Base-by-base conservation (phyloP, 1,139 yeast species). In the Pichia sp. region DNA sequence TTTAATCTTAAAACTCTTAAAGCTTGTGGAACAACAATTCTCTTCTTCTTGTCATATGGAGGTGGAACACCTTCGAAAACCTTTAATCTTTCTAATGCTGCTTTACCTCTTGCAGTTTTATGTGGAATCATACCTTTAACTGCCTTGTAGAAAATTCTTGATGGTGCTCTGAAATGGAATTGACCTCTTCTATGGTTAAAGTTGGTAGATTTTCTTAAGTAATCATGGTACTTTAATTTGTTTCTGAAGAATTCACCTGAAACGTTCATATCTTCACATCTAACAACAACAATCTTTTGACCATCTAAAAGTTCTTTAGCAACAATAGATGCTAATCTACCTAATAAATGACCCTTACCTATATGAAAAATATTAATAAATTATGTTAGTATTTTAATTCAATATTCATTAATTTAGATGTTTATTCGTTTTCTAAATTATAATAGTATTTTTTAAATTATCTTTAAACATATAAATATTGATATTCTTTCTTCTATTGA, bases 121-220 rank as follows among this genome's bases (percentile, higher is more conserved):
- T 92, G 98, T 71, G 97, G 81, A 68, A 94, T 79, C 98, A 94
- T 94, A 78, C 99, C 99, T 74, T 96, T 87, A 73, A 92, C 76
- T 68, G 98, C 97, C 86, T 92, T 92, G 94, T 89, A 90, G 77
- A 92, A 87, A 76, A 92, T 89, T 80, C 97, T 89, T 57, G 97
- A 89, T 74, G 98, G 99, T 57, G 99, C 99, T 79, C 97, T 92
- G 96, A 92, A 92, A 74, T 92, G 99, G 97, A 92, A 94, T 70
- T 97, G 97, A 79, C 98, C 99, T 73, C 89, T 87, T 67, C 81
- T 83, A 80, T 89, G 89, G 95, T 92, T 92, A 92, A 74, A 92
- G 79, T 96, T 87, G 71, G 98, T 87, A 65, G 95, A 86, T 83
- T 92, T 92, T 84, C 98, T 90, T 75, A 92, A 86, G 90, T 90